These are phyloP conservation scores for Meredithiella fracta DNA, from an alignment of 2,329 filamentous ascomycete species.

Conservation along the genomic window DNA sequence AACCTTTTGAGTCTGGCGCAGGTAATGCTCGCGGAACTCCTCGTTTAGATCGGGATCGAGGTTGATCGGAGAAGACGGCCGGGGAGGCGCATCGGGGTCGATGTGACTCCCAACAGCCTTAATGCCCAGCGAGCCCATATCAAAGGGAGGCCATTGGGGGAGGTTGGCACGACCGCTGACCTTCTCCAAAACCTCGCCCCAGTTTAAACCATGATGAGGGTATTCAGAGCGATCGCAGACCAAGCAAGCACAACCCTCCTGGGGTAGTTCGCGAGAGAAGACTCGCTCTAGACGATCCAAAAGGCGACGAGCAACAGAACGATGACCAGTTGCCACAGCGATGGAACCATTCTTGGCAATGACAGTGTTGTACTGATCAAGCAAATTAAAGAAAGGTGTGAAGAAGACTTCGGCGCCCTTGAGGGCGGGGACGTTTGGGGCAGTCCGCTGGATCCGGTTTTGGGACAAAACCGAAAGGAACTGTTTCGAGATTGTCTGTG, in stretches of 20 bases:
- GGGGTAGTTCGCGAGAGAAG: conserved; percentile 80
- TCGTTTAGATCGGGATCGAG: conserved; percentile 89
- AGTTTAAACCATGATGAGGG: conserved; percentile 61
- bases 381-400: conserved; percentile 61
- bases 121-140: conserved; percentile 44
- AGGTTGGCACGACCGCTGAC: conserved; percentile 78
- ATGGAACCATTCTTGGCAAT: conserved; percentile 72
- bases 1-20: conserved; percentile 82
- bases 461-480: conserved; percentile 48
- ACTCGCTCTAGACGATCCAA: conserved; percentile 86
- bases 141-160: conserved; percentile 77
- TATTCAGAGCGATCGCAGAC: conserved; percentile 55
- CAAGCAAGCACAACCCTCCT: conserved; percentile 68
- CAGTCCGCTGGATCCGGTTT: conserved; percentile 33
- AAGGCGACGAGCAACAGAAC: conserved; percentile 77
- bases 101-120: conserved; percentile 41
- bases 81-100: conserved; percentile 41
- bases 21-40: conserved; percentile 82
- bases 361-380: conserved; percentile 75
- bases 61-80: conserved; percentile 48
- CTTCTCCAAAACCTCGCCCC: conserved; percentile 89
- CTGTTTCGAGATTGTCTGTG: conserved; percentile 53
- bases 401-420: conserved; percentile 59
- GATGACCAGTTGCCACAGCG: conserved; percentile 87
- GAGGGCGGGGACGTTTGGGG: conserved; percentile 47